Evolutionary conservation across 768 basidiomycete genomes (phyloP).

Genomic region (Lentinula guzmanii): DNA sequence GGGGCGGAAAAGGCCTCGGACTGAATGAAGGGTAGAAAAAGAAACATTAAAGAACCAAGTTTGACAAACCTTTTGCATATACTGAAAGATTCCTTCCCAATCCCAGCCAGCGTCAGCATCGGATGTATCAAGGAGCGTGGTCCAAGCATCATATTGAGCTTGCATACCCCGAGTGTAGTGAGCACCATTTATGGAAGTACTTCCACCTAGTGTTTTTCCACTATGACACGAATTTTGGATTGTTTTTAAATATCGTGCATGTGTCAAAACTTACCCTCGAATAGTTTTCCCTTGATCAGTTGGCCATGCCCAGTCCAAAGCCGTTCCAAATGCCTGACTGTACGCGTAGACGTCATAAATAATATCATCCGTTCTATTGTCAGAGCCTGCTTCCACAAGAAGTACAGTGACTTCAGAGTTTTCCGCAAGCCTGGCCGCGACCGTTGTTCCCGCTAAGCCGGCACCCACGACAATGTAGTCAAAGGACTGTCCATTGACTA

Average conservation of each 20-base stretch:
- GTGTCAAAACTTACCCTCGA: conserved; percentile 25
- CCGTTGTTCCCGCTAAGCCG: conserved; percentile 21
- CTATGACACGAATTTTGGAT: conserved; percentile 15
- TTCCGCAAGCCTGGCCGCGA: conserved; percentile 37
- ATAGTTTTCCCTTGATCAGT: conserved; percentile 35
- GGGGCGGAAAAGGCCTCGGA: conserved; percentile 44
- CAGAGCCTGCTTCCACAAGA: conserved; percentile 46
- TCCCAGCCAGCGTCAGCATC: conserved; percentile 42
- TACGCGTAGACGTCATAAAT: conserved; percentile 44
- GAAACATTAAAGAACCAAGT: neutral
- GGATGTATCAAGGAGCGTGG: conserved; percentile 20
- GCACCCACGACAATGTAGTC: conserved; percentile 43
- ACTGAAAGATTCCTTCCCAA: conserved; percentile 35
- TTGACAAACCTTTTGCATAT: conserved; percentile 39
- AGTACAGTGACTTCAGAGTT: conserved; percentile 23
- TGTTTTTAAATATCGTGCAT: neutral
- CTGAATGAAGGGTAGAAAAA: conserved; percentile 14
- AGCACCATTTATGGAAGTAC: conserved; percentile 29
- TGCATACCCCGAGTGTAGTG: conserved; percentile 24
- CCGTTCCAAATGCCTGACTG: conserved; percentile 31
- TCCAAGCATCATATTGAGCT: conserved; percentile 27
- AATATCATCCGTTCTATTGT: conserved; percentile 35
- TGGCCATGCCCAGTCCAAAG: conserved; percentile 41
- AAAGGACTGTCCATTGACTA: conserved; percentile 30
- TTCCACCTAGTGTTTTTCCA: conserved; percentile 42